Conservation (phyloP, 1,284 basidiomycete genomes). For the Athelia psychrophila region DNA sequence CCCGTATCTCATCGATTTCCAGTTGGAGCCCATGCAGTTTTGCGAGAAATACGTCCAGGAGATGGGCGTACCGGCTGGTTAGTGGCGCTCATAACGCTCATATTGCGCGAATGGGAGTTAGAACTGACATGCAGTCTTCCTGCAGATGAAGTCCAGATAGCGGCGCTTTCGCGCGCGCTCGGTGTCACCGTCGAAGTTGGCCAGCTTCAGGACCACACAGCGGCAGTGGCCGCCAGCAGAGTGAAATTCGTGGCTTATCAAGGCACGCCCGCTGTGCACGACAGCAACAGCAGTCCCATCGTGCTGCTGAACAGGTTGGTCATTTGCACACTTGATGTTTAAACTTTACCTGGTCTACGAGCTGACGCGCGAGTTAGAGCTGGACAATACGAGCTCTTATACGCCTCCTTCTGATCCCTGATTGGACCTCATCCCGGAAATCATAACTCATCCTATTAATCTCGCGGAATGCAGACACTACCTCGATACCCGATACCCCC, state of each 20-base stretch:
- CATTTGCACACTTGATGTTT: too few relatives aligned
- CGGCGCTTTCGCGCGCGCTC: slow-evolving; percentile 72
- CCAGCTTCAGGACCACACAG: slow-evolving; percentile 78
- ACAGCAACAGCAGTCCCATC: too few relatives aligned
- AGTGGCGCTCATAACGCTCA: slow-evolving; percentile 13
- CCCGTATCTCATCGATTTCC: slow-evolving; percentile 68
- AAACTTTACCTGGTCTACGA: too few relatives aligned
- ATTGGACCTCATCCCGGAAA: too few relatives aligned
- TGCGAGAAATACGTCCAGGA: slow-evolving; percentile 80
- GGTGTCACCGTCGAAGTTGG: slow-evolving; percentile 71
- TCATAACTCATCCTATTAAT: too few relatives aligned
- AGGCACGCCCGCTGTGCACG: slow-evolving; percentile 38
- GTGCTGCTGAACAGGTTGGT: too few relatives aligned
- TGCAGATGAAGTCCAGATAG: slow-evolving; percentile 81
- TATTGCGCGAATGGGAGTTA: too few relatives aligned
- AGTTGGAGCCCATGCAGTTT: slow-evolving; percentile 61
- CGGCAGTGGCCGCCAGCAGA: slow-evolving; percentile 36
- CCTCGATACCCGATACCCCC: too few relatives aligned
- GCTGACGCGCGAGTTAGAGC: too few relatives aligned
- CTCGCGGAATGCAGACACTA: too few relatives aligned
- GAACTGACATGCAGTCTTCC: not conserved
- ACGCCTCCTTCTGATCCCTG: too few relatives aligned
- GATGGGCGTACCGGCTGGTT: slow-evolving; percentile 79
- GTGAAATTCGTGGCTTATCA: slow-evolving; percentile 76
- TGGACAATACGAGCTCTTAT: too few relatives aligned